These are phyloP conservation scores for Aspergillus ustus DNA, from an alignment of 2,329 filamentous ascomycete species.

Conservation along the genomic window DNA sequence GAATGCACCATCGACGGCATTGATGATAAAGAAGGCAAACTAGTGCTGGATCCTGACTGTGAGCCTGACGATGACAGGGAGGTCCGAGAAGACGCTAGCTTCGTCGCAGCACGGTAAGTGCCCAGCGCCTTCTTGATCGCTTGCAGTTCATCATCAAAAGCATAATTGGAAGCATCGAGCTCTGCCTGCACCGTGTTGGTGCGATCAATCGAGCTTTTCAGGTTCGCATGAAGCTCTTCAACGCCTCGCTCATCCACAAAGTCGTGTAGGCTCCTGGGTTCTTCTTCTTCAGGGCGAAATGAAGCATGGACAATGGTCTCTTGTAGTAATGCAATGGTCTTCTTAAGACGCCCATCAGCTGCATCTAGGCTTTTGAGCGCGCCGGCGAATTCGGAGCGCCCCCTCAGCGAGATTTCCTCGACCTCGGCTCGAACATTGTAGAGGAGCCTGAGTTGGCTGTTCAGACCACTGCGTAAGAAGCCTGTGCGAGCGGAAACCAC, in stretches of 20 bases:
- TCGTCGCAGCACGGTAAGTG: constrained; percentile 44
- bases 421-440: constrained; percentile 50
- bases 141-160: constrained; percentile 76
- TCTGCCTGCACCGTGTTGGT: constrained; percentile 65
- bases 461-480: constrained; percentile 69
- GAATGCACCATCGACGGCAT: constrained; percentile 62
- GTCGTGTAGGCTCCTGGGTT: constrained; percentile 64
- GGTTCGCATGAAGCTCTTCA: constrained; percentile 59
- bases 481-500: constrained; percentile 70
- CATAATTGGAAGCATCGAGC: constrained; percentile 58
- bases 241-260: constrained; percentile 69
- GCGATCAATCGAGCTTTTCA: constrained; percentile 65
- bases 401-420: constrained; percentile 47
- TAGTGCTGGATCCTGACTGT: constrained; percentile 38
- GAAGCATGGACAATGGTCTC: constrained; percentile 63
- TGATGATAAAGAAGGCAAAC: constrained; percentile 41
- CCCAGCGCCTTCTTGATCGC: constrained; percentile 64
- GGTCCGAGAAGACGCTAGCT: constrained; percentile 43
- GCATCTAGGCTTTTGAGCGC: constrained; percentile 62
- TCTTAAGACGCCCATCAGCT: constrained; percentile 61
- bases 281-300: constrained; percentile 55
- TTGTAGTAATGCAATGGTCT: constrained; percentile 59
- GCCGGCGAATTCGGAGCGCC: constrained; percentile 50
- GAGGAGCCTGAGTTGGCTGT: constrained; percentile 51
- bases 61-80: constrained; percentile 39